Conservation (phyloP, 805 yeast species). For the Metschnikowia kunwiensis region DNA sequence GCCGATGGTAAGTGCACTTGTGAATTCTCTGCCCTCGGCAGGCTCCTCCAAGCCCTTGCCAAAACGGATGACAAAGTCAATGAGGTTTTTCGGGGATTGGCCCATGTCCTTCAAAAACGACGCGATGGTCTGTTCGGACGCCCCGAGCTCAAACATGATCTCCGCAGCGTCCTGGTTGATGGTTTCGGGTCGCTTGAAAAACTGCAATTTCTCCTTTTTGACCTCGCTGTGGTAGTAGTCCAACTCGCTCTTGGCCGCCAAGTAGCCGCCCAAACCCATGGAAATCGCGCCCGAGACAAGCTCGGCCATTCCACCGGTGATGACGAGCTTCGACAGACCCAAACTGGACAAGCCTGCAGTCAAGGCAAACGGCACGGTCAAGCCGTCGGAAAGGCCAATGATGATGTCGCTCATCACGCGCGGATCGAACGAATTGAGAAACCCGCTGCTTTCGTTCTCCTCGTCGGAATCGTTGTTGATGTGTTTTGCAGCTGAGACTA, state of each 20-base stretch:
- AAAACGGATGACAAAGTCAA: slow-evolving; percentile 81
- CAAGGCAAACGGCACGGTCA: slow-evolving; percentile 97
- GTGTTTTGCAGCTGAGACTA: slow-evolving; percentile 29
- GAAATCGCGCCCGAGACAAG: slow-evolving; percentile 94
- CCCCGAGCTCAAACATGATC: slow-evolving; percentile 70
- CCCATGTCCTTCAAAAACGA: slow-evolving; percentile 77
- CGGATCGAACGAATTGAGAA: slow-evolving; percentile 69
- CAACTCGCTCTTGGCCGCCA: slow-evolving; percentile 88
- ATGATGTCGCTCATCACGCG: slow-evolving; percentile 91
- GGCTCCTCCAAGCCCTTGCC: slow-evolving; percentile 96
- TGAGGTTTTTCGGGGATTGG: slow-evolving; percentile 70
- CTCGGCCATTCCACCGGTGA: slow-evolving; percentile 98
- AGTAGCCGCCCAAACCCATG: slow-evolving; percentile 96
- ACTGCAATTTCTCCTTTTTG: slow-evolving; percentile 62
- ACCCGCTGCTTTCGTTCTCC: slow-evolving; percentile 20
- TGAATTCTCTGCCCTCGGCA: slow-evolving; percentile 83
- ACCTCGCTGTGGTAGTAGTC: slow-evolving; percentile 74
- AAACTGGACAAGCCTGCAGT: slow-evolving; percentile 93
- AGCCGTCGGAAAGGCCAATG: slow-evolving; percentile 92
- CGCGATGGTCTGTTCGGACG: slow-evolving; percentile 68
- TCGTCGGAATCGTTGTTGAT: slow-evolving; percentile 23
- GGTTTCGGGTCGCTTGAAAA: slow-evolving; percentile 60
- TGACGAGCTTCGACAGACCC: slow-evolving; percentile 86
- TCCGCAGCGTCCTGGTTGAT: slow-evolving; percentile 80
- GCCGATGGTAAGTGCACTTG: slow-evolving; percentile 89